Base-by-base conservation (phyloP, 495 filamentous ascomycete species). In the Aspergillus leporis region DNA sequence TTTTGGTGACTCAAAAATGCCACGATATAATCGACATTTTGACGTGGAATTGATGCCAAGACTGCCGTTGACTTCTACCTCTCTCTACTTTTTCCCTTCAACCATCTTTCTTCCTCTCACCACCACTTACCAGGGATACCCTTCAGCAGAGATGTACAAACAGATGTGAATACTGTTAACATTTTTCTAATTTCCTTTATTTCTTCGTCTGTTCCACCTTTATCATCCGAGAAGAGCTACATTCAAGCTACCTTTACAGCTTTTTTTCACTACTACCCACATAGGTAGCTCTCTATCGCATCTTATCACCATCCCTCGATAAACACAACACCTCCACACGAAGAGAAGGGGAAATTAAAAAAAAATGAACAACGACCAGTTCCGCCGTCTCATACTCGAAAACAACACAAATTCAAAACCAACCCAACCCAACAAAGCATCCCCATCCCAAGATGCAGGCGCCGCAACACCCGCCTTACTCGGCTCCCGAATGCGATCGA, bases 291-390 rank as follows among this genome's bases (percentile, higher is more conserved):
- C n/a, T n/a, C 40, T 43, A 19, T 53, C 57, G 31, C 22, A 34
- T 19, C 47, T 3, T 34, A n/a, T n/a, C n/a, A n/a, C n/a, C n/a
- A n/a, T n/a, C 40, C 21, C 28, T 19, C 58, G 16, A 63, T 43
- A n/a, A n/a, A n/a, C n/a, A n/a, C n/a, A n/a, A n/a, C n/a, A n/a
- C n/a, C n/a, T n/a, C n/a, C n/a, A n/a, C n/a, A n/a, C n/a, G n/a
- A n/a, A n/a, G n/a, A n/a, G n/a, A n/a, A n/a, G n/a, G n/a, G n/a
- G n/a, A n/a, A n/a, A n/a, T n/a, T n/a, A n/a, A n/a, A n/a, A n/a
- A n/a, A 62, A 46, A 56, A 98, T 98, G 94, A 96, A 98, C 71
- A 97, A 98, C 83, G 83, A 90, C 18, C 91, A 98, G 69, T 98
- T 98, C 69, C 92, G 94, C 51, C 87, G 89, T 55, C 85, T 98